Evolutionary conservation across 2,329 filamentous ascomycete species (phyloP).

Genomic region (Myriosclerotinia curreyana): DNA sequence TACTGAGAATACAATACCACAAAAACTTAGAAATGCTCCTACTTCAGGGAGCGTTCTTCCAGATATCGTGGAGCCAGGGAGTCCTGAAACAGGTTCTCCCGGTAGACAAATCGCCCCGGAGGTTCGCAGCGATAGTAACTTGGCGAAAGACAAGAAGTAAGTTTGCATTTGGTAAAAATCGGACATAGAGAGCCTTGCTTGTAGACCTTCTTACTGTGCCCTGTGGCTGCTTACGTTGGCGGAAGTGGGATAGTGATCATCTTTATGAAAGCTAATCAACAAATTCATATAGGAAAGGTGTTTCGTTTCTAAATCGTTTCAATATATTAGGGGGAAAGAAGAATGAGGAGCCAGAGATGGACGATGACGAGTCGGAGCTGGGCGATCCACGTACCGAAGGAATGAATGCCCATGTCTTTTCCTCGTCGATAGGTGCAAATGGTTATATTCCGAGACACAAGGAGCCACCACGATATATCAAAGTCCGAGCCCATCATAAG

Average conservation of each 20-base stretch:
- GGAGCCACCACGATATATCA: slow-evolving; percentile 87
- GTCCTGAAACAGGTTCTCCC: slow-evolving; percentile 31
- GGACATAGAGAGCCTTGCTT: slow-evolving; percentile 16
- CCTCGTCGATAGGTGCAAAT: slow-evolving; percentile 63
- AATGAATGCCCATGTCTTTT: slow-evolving; percentile 78
- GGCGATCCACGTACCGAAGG: slow-evolving; percentile 70
- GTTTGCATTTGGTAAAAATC: slow-evolving; percentile 36
- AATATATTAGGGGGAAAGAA: slow-evolving; percentile 74
- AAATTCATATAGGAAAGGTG: slow-evolving; percentile 64
- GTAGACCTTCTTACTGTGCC: slow-evolving; percentile 25
- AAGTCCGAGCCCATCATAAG: slow-evolving; percentile 77
- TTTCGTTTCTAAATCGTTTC: slow-evolving; percentile 83
- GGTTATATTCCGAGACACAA: slow-evolving; percentile 85
- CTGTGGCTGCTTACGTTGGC: slow-evolving; percentile 2
- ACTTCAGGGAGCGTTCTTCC: slow-evolving; percentile 50
- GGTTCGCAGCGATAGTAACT: slow-evolving; percentile 35
- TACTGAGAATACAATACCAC: slow-evolving; percentile 56
- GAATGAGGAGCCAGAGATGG: slow-evolving; percentile 55
- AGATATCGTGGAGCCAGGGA: slow-evolving; percentile 30
- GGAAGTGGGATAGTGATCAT: neutral
- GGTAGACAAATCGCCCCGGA: slow-evolving; percentile 42
- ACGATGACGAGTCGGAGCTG: slow-evolving; percentile 65
- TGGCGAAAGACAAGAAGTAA: slow-evolving; percentile 63
- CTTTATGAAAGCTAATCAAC: slow-evolving; percentile 12
- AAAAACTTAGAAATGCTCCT: slow-evolving; percentile 48